These are phyloP conservation scores for Candida ponderosae DNA, from an alignment of 805 yeast genomes.

Conservation along the genomic window DNA sequence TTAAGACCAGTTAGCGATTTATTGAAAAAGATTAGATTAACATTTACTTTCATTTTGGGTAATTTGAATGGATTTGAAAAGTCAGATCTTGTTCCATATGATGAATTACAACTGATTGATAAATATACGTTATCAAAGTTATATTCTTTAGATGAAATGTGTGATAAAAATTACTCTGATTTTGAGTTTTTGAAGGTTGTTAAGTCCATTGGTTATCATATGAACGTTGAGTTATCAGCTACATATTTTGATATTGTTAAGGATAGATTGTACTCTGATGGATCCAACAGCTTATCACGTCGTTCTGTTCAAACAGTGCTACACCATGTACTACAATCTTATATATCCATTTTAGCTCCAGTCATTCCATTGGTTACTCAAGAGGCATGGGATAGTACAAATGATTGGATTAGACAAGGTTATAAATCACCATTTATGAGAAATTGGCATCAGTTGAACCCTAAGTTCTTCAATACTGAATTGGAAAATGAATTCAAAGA, in stretches of 20 bases:
- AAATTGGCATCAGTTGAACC: conserved; percentile 14
- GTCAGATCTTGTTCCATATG: conserved; percentile 27
- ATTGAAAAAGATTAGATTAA: conserved; percentile 72
- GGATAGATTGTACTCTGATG: conserved; percentile 77
- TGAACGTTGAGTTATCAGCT: conserved; percentile 72
- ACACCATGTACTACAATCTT: conserved; percentile 46
- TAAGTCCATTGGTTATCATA: conserved; percentile 58
- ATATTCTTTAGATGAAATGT: conserved; percentile 33
- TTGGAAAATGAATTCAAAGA: conserved; percentile 30
- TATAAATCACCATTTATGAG: conserved; percentile 10
- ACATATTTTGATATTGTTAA: conserved; percentile 81
- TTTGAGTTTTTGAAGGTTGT: conserved; percentile 68
- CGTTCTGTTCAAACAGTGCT: conserved; percentile 61
- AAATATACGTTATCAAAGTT: conserved; percentile 53
- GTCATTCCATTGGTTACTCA: conserved; percentile 79
- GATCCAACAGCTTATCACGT: conserved; percentile 37
- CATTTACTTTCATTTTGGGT: conserved; percentile 76
- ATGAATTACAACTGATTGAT: conserved; percentile 44
- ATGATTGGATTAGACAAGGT: conserved; percentile 14
- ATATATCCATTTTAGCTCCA: conserved; percentile 68
- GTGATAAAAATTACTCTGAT: conserved; percentile 37
- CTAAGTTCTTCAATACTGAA: conserved; percentile 37
- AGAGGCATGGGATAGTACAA: conserved; percentile 73
- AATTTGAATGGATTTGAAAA: conserved; percentile 44
- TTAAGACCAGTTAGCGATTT: conserved; percentile 72